These are phyloP conservation scores for Verticillium nonalfalfae DNA, from an alignment of 2,329 filamentous ascomycete species.

Conservation along the genomic window DNA sequence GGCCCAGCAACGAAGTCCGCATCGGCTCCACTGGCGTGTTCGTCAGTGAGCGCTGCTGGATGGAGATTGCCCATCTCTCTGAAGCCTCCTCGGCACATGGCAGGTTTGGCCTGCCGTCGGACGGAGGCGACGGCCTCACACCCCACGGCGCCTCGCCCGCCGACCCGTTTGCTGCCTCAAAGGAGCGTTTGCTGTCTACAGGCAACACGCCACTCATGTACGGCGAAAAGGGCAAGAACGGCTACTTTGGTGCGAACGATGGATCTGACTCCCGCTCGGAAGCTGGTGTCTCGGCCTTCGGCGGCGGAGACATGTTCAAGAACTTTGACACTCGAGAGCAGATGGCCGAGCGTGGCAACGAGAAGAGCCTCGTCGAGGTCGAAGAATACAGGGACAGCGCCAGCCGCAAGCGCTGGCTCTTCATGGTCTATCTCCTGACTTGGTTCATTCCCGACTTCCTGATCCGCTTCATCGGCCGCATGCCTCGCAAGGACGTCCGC, in stretches of 20 bases:
- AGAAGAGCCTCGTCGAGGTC: conserved; percentile 83
- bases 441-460: conserved; percentile 83
- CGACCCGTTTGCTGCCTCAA: conserved; percentile 54
- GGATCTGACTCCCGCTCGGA: conserved; percentile 85
- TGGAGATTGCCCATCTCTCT: conserved; percentile 73
- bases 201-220: conserved; percentile 54
- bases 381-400: conserved; percentile 74
- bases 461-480: conserved; percentile 70
- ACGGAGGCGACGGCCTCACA: conserved; percentile 48
- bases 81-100: conserved; percentile 52
- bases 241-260: conserved; percentile 70
- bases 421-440: conserved; percentile 75
- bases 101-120: conserved; percentile 48
- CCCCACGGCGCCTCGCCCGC: conserved; percentile 42
- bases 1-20: conserved; percentile 86
- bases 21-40: conserved; percentile 92
- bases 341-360: conserved; percentile 91
- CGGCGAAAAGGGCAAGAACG: conserved; percentile 68
- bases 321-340: conserved; percentile 91
- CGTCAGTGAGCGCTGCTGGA: conserved; percentile 92
- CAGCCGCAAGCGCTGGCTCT: conserved; percentile 86
- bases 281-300: conserved; percentile 83
- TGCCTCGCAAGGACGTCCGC: conserved; percentile 87
- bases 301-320: conserved; percentile 95
- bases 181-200: conserved; percentile 49